Percentiles rank a stretch among this genome's conserved stretches.
Evolutionary conservation across 495 filamentous ascomycete species (phyloP).

Genomic region (Podospora bellae-mahoneyi): DNA sequence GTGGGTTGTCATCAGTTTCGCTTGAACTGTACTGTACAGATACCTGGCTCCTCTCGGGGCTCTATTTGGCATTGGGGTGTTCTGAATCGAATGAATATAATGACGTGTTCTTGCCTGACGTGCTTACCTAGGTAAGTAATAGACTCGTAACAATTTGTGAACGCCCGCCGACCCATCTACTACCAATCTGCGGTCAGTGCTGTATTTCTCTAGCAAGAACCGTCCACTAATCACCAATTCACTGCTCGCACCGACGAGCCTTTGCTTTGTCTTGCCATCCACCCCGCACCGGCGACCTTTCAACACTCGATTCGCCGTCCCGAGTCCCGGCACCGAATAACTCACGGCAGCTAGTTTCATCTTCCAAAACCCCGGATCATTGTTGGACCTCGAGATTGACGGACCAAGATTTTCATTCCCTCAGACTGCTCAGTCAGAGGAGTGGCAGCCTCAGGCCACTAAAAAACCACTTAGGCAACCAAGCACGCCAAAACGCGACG

Average conservation of each 20-base stretch:
- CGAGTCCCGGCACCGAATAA: too few relatives aligned
- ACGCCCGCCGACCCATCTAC: too few relatives aligned
- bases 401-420: not conserved
- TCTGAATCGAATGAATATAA: not conserved
- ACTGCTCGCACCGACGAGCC: not conserved
- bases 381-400: not conserved
- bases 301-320: not conserved
- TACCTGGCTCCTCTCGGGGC: constrained; percentile 2
- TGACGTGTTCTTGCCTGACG: not conserved
- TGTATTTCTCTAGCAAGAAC: not conserved
- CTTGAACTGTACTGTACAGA: constrained; percentile 9
- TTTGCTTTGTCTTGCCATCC: not conserved
- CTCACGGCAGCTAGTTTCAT: not conserved
- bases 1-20: constrained; percentile 8
- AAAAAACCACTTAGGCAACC: constrained; percentile 20
- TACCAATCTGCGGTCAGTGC: too few relatives aligned
- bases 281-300: not conserved
- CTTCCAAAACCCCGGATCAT: not conserved
- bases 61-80: not conserved
- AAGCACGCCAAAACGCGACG: constrained; percentile 17
- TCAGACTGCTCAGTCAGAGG: not conserved
- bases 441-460: constrained; percentile 14
- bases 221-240: too few relatives aligned
- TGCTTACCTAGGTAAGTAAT: not conserved
- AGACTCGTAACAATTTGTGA: too few relatives aligned